These are phyloP conservation scores for Amanita molliuscula DNA, from an alignment of 768 basidiomycete genomes.

Conservation along the genomic window DNA sequence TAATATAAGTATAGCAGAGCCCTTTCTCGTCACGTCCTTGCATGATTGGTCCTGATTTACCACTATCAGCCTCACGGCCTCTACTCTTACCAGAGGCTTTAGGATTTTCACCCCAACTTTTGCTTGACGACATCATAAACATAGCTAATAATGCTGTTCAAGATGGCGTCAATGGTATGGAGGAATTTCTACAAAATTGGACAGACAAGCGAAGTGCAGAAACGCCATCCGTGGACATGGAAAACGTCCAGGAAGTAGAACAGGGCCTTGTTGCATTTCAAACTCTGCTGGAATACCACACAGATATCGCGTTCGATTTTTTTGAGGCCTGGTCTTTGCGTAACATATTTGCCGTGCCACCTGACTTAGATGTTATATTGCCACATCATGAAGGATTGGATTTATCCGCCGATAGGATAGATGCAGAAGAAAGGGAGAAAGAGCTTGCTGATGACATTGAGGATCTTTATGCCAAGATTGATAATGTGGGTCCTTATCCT, in stretches of 20 bases:
- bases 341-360: constrained; percentile 76
- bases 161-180: constrained; percentile 71
- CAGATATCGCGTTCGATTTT: constrained; percentile 85
- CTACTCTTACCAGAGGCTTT: constrained; percentile 63
- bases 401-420: constrained; percentile 44
- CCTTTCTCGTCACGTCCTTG: too few species aligned
- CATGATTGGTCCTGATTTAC: not conserved
- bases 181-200: constrained; percentile 68
- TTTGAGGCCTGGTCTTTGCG: constrained; percentile 85
- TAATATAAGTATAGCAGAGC: too few species aligned
- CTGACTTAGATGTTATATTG: constrained; percentile 57
- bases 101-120: constrained; percentile 74
- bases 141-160: constrained; percentile 71
- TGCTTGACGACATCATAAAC: constrained; percentile 84
- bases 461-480: constrained; percentile 51
- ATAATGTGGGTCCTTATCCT: constrained; percentile 42
- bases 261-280: constrained; percentile 82
- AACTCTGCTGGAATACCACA: constrained; percentile 79
- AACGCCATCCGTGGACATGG: constrained; percentile 22
- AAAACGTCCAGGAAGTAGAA: constrained; percentile 62
- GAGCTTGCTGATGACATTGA: constrained; percentile 61
- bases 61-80: constrained; percentile 19
- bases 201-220: constrained; percentile 36
- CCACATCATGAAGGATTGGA: constrained; percentile 71
- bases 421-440: constrained; percentile 48